Base-by-base conservation (phyloP, 805 yeast genomes). In the Clavispora vitiphila region DNA sequence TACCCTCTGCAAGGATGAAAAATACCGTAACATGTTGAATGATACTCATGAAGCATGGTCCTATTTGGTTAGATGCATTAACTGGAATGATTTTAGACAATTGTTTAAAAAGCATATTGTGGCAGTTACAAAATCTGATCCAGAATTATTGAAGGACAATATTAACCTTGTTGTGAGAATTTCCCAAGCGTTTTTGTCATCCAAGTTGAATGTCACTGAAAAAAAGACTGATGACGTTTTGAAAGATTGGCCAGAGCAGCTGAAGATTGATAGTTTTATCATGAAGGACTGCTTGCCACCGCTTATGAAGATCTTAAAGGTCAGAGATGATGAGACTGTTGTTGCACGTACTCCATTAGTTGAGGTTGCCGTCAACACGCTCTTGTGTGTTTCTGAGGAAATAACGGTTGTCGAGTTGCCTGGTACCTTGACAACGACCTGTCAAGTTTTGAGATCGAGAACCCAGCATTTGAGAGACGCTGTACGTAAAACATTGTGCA, bases 401-500 rank as follows among this genome's bases (percentile, higher is more conserved):
- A 67, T 69, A 19, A 66, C 86, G 21, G 75, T 73, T 15, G 55
- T 70, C 4, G 78, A 80, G 38, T 71, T 93, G 19, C 96, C 98
- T 0, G 93, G 95, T 19, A 75, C 85, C 10, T 69, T 93, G 49
- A 86, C 96, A 0, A 79, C 81, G 48, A 73, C 89, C n/a, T 89
- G 96, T 59, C 97, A 91, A 58, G 83, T 87, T 23, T 70, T 93
- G 60, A 74, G 96, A 50, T 79, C 93, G 21, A 79, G 87, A 56
- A 78, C 90, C 3, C 96, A 88, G 60, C 96, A 85, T 46, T 69
- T 90, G 31, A 80, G 99, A 65, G 96, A 93, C 55, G 78, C 87
- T 2, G 83, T 86, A 8, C 76, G 99, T 56, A 83, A 81, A 46
- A 78, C 83, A 15, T 66, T 93, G 39, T 80, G 86, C 19, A 76